Evolutionary conservation across 139 green algal species (phyloP).

Genomic region (Chlorella sp.): DNA sequence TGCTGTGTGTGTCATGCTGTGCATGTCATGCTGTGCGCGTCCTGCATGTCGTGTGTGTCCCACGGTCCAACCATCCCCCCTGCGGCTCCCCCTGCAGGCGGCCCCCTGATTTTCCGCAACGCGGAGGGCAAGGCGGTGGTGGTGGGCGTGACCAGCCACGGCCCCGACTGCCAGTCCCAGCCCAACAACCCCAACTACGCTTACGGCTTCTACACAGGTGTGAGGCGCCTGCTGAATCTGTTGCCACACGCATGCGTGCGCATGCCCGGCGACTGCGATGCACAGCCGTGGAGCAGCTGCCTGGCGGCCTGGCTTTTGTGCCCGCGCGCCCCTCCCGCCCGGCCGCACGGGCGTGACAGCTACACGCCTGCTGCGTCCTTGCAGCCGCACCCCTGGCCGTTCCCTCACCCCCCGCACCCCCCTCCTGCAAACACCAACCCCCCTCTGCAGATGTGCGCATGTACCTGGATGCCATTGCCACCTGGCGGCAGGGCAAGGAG

Average conservation of each 20-base stretch:
- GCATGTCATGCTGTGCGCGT: too few species aligned
- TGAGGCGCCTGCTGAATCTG: too few species aligned
- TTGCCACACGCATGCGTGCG: too few species aligned
- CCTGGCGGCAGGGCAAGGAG: neutral
- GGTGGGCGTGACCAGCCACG: neutral
- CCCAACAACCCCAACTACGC: constrained; percentile 4
- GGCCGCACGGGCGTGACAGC: too few species aligned
- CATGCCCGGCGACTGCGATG: too few species aligned
- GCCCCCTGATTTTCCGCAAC: neutral
- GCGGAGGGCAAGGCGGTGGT: neutral
- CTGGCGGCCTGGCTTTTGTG: too few species aligned
- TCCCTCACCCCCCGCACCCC: neutral
- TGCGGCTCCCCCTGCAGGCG: neutral
- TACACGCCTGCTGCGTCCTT: neutral
- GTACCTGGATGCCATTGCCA: neutral
- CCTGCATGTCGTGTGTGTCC: too few species aligned
- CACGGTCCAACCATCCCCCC: too few species aligned
- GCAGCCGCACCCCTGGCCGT: too few species aligned
- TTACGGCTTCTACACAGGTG: constrained; percentile 11
- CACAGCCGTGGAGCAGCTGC: too few species aligned
- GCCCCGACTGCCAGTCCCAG: constrained; percentile 10
- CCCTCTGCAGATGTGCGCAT: neutral
- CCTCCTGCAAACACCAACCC: neutral
- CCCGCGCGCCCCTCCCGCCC: too few species aligned
- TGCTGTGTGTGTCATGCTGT: too few species aligned